Evolutionary conservation across 2,329 filamentous ascomycete species (phyloP).

Genomic region (Paraphaeosphaeria minitans): DNA sequence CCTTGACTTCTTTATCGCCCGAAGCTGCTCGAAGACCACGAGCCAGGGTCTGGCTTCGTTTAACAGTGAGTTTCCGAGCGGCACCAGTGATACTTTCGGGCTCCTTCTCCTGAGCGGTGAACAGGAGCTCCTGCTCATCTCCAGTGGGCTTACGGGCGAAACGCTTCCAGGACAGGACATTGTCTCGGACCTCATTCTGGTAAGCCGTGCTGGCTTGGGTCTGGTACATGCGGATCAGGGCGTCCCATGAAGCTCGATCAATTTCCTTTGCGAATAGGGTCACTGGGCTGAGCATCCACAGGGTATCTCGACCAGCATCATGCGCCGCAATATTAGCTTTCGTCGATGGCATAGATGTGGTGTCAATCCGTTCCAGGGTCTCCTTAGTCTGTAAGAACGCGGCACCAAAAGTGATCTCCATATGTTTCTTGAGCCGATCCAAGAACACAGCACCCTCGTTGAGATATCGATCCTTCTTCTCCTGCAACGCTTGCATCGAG

Average conservation of each 20-base stretch:
- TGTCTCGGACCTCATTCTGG: conserved; percentile 79
- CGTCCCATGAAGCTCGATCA: conserved; percentile 80
- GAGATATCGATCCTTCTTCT: conserved; percentile 90
- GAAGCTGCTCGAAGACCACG: conserved; percentile 72
- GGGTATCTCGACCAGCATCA: conserved; percentile 69
- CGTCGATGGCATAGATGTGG: conserved; percentile 50
- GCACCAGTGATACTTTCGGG: conserved; percentile 68
- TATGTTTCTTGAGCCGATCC: conserved; percentile 77
- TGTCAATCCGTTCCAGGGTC: conserved; percentile 59
- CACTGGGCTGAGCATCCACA: conserved; percentile 89
- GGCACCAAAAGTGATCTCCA: conserved; percentile 79
- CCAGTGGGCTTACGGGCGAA: conserved; percentile 74
- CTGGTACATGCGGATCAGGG: conserved; percentile 79
- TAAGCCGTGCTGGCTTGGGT: conserved; percentile 77
- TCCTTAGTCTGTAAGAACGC: conserved; percentile 73
- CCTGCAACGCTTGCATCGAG: conserved; percentile 90
- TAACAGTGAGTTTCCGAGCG: conserved; percentile 91
- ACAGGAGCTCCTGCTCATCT: conserved; percentile 84
- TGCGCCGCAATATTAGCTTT: conserved; percentile 74
- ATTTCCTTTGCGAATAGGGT: conserved; percentile 88
- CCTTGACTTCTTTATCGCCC: conserved; percentile 62
- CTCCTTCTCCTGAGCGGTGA: conserved; percentile 88
- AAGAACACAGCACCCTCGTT: conserved; percentile 78
- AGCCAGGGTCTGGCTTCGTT: conserved; percentile 86
- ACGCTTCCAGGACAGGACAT: conserved; percentile 78